Evolutionary conservation across 1,139 yeast genomes (phyloP), one percentile per base, ranked within the genome.

Genomic region (Nakaseomyces sp.): DNA sequence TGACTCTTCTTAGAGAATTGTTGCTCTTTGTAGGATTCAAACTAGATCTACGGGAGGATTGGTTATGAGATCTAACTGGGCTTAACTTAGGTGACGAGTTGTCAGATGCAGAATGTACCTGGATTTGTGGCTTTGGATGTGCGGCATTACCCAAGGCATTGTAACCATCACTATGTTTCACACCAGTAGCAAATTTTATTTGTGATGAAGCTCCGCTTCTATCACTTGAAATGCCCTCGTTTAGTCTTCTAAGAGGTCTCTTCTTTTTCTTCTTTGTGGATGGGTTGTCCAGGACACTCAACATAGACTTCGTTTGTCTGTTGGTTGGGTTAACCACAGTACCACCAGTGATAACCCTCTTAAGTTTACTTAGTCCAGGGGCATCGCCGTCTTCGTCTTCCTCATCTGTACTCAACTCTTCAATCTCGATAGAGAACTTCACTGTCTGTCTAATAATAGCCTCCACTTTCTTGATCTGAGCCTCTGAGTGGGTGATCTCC

Each of bases 311-410:
- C 32, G 45, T 47, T 17, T 46, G 41, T 25, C 31, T 36, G 8
- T 45, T 43, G 4, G 40, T 36, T 2, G 41, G 44, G 12, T 47
- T 42, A 7, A 37, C 36, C 4, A 30, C 43, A 3, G 46, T 41
- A 24, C 52, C 50, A 9, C 59, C 59, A 0, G 58, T 55, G 25
- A 54, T 49, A 8, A 53, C 53, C 16, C 48, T 45, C 32, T 50
- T 54, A 41, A 57, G 36, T 15, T 50, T 40, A 37, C 17, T 42
- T 31, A 31, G 24, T 4, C 36, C 45, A 6, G 13, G 25, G 6
- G 39, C 44, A 8, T 45, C 29, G 17, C 19, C 16, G 15, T 42
- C 37, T 5, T 19, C 36, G 5, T 26, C 40, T 15, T 18, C 44
- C 18, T 37, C 38, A 12, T 47, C 40, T 29, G 42, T 35, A 8